Evolutionary conservation across 495 filamentous ascomycete species (phyloP).

Genomic region (Xylaria venustula): DNA sequence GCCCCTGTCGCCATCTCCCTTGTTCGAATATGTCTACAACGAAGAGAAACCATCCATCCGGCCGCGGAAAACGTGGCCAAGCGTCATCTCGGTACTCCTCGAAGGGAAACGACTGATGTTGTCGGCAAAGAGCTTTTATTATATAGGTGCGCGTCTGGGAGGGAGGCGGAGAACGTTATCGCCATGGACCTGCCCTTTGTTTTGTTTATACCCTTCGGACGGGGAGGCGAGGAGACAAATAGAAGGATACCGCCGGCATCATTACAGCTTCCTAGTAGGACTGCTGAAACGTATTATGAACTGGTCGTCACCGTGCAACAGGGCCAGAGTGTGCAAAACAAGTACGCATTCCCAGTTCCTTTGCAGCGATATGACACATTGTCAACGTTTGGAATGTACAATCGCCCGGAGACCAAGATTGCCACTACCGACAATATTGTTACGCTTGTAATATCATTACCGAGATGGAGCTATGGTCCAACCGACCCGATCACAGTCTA

Average conservation of each 20-base stretch:
- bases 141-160: constrained; percentile 80
- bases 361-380: constrained; percentile 91
- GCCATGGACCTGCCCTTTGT: constrained; percentile 98
- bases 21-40: constrained; percentile 89
- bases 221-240: constrained; percentile 83
- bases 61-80: constrained; percentile 90
- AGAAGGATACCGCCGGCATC: constrained; percentile 89
- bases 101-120: constrained; percentile 86
- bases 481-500: constrained; percentile 94
- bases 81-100: constrained; percentile 85
- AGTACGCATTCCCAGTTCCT: constrained; percentile 88
- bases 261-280: constrained; percentile 84
- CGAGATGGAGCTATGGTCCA: constrained; percentile 95
- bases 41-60: constrained; percentile 95
- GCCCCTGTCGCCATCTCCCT: constrained; percentile 88
- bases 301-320: constrained; percentile 95
- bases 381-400: constrained; percentile 99
- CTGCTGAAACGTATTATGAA: constrained; percentile 95
- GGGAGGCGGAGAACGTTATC: constrained; percentile 81
- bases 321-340: constrained; percentile 77
- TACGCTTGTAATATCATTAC: constrained; percentile 84
- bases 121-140: constrained; percentile 95
- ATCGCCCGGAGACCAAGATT: constrained; percentile 85
- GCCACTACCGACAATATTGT: constrained; percentile 86
- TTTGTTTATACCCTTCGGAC: constrained; percentile 92